Evolutionary conservation across 495 filamentous ascomycete species (phyloP), one percentile per base, ranked within the genome.

Genomic region (Daldinia vernicosa): DNA sequence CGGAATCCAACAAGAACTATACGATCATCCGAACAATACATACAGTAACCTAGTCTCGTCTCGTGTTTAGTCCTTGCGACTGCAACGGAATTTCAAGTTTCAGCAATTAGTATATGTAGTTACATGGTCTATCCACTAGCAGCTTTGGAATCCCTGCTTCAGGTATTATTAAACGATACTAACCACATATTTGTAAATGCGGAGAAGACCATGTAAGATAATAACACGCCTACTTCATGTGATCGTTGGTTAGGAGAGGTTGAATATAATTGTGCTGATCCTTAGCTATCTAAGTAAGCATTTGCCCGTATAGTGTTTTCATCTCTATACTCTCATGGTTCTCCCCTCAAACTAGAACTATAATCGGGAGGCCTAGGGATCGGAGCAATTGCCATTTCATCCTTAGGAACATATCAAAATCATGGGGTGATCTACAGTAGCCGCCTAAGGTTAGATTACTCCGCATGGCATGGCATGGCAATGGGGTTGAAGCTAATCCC

Each of bases 401-500:
- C 58, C 58, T 58, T 55, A 30, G 52, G n/a, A 43, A 61, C 43
- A 47, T 15, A 22, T 50, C 24, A 28, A 56, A 61, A 58, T 54
- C 65, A 65, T 57, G 64, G 55, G 56, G 26, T 52, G 35, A 62
- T 58, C 26, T 24, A 59, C 33, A 63, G 39, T 66, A 73, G 51
- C 70, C 45, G 24, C 22, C 33, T 69, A 50, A 39, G 61, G 70
- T 69, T 73, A 69, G 70, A 53, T 40, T 50, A 62, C 70, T 73
- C 70, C 70, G 70, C 70, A 69, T 9, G 19, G 51, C 70, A 69
- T 9, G 19, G 51, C 66, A 51, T 66, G 52, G 53, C 61, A 47
- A 62, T 45, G 53, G 56, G 28, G 53, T 72, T 32, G 51, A 66
- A 73, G 35, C 66, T 73, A 69, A 63, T 60, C 9, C 70, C 66